These are phyloP conservation scores for Coemansia furcata DNA, from an alignment of 192 early-diverging fungal genomes.

Conservation along the genomic window DNA sequence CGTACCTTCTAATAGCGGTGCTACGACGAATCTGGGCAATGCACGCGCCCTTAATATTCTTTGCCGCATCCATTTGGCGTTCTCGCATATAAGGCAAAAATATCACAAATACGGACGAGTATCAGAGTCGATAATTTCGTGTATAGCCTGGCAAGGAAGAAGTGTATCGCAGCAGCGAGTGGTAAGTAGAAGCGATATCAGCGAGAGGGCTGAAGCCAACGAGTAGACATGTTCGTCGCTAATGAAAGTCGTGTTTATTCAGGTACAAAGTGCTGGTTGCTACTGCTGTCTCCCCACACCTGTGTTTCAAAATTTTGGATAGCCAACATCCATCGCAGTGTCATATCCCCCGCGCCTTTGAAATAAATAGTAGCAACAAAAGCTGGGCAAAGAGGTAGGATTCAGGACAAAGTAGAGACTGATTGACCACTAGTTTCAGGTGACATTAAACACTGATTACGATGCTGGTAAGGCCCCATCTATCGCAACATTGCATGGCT, in stretches of 20 bases:
- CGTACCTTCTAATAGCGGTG: constrained; percentile 20
- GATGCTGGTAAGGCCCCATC: not conserved
- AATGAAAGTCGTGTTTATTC: not conserved
- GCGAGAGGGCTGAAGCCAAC: too few relatives aligned
- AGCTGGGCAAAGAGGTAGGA: not conserved
- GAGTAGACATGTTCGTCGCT: not conserved
- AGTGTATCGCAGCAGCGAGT: not conserved
- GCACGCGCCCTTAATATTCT: constrained; percentile 8
- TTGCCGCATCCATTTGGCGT: constrained; percentile 11
- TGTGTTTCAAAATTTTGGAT: not conserved
- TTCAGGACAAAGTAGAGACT: not conserved
- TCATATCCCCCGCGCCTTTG: not conserved
- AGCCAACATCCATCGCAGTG: not conserved
- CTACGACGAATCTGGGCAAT: constrained; percentile 9
- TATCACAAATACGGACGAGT: too few relatives aligned
- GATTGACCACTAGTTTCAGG: not conserved
- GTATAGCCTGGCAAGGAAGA: not conserved
- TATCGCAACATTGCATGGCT: not conserved
- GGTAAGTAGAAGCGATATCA: not conserved
- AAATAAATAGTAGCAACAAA: not conserved
- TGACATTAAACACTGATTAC: not conserved
- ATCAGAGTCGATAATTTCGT: not conserved
- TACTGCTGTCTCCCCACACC: not conserved
- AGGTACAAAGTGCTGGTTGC: not conserved
- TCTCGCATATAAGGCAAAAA: not conserved